A percentile compares a stretch with the other conserved stretches of the same genome.
phyloP scores from a whole-genome alignment of 257 asterid genomes.

The Salvia rosmarinus region DNA sequence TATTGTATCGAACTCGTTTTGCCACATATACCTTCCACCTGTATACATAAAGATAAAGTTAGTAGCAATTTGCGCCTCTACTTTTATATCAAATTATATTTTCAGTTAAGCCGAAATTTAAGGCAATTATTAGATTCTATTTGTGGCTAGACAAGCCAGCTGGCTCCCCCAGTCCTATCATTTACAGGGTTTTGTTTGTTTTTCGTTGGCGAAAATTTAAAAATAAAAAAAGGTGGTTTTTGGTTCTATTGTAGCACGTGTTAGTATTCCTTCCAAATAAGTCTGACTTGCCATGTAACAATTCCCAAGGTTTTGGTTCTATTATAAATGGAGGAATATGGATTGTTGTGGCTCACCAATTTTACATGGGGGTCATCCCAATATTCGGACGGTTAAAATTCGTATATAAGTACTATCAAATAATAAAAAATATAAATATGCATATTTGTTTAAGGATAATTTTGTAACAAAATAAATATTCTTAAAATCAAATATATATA shows the following conservation, averaged over 20 bases:
- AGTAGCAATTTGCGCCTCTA: not conserved
- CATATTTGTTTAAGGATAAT: no score
- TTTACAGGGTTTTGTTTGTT: constrained; percentile 16
- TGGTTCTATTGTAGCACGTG: not conserved
- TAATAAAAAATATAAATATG: no score
- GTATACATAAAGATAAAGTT: no score
- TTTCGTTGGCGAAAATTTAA: not conserved
- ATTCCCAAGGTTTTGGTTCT: constrained; percentile 27
- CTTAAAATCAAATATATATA: no score
- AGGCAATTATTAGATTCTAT: constrained; percentile 7
- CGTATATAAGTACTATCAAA: no score
- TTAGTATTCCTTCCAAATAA: not conserved
- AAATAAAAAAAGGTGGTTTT: not conserved
- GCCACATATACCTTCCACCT: no score
- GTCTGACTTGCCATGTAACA: constrained; percentile 5
- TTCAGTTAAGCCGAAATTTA: not conserved
- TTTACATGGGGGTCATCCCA: not conserved
- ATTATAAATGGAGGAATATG: not conserved
- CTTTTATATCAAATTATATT: not conserved
- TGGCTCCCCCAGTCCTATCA: constrained; percentile 10
- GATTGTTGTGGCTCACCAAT: not conserved
- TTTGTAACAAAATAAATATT: no score
- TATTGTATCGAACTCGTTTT: no score
- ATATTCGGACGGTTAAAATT: no score
- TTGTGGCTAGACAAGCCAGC: constrained; percentile 23